These are phyloP conservation scores for Geranomyces variabilis DNA, from an alignment of 192 early-diverging fungal genomes.

Conservation along the genomic window DNA sequence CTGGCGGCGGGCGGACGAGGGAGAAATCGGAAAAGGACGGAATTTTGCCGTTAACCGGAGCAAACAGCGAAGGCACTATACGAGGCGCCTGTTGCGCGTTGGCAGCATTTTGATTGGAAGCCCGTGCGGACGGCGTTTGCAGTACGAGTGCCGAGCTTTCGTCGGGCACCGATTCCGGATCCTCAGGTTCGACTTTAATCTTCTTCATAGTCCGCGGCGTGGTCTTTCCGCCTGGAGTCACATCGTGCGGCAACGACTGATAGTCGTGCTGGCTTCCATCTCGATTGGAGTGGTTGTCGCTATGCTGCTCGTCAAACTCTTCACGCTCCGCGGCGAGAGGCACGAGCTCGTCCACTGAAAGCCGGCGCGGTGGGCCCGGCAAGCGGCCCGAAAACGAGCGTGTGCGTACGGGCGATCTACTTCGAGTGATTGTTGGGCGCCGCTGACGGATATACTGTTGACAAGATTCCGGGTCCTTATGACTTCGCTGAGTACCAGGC, in stretches of 20 bases:
- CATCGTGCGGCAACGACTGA: not conserved
- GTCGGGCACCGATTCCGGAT: not conserved
- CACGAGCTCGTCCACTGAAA: constrained; percentile 12
- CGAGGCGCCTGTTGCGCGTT: not conserved
- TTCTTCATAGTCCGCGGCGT: not conserved
- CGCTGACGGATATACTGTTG: not conserved
- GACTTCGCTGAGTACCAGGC: no score
- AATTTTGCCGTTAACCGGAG: not conserved
- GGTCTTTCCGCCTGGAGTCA: not conserved
- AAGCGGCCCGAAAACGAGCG: constrained; percentile 26
- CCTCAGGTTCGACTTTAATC: not conserved
- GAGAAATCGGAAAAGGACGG: not conserved
- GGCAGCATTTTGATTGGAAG: not conserved
- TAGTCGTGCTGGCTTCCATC: no score
- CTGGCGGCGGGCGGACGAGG: not conserved
- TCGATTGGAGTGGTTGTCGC: no score
- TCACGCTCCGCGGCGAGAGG: constrained; percentile 13
- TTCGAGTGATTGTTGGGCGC: not conserved
- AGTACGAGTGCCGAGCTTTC: not conserved
- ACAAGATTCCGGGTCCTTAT: no score
- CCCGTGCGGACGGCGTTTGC: not conserved
- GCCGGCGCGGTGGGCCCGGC: constrained; percentile 14
- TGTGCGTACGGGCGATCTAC: constrained; percentile 21
- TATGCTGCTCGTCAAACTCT: not conserved
- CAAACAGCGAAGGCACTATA: not conserved